Base-by-base conservation (phyloP, 169 alveolate species). In the Theileria luwenshuni region DNA sequence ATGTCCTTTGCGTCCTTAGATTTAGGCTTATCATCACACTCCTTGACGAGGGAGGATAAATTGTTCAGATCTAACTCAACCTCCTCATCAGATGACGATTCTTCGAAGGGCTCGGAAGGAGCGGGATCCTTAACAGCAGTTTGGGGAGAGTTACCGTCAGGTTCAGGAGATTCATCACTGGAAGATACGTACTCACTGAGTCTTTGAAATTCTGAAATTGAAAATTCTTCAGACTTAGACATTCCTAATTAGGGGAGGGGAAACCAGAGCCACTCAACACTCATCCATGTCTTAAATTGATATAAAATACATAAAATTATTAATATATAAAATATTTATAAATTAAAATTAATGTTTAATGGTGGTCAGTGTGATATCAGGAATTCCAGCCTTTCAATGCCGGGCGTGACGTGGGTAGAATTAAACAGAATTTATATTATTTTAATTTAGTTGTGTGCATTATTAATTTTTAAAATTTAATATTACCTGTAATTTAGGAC, bases 181-280 rank as follows among this genome's bases (percentile, higher is more conserved):
- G 51, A 38, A 43, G 59, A 41, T 2, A 61, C 51, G 48, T 43
- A 43, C 70, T 61, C 70, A 28, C 6, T 32, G 23, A 41, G 32
- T 32, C 33, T 61, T 32, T 61, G 70, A 61, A 61, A 41, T 19
- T 61, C 70, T 1, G 70, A 61, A 41, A 61, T 61, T 13, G 70
- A 61, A 6, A 61, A 43, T 3, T 27, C 59, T 61, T 27, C 56
- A 41, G 70, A 43, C 15, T 42, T 42, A 61, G 59, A 12, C 70
- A 61, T 61, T 49, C 19, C n/a, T n/a, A 10, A 38, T 10, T 38
- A 10, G 45, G 10, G 45, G 5, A 5, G 45, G 10, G 10, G 45
- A 10, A 38, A 7, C 10, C 45, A 38, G 45, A 38, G 10, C 5
- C 10, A 5, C 5, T 38, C 5, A 38, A 38, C 17, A 10, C 5